Conservation (phyloP, 2,329 filamentous ascomycete species). For the Apiospora koreana region DNA sequence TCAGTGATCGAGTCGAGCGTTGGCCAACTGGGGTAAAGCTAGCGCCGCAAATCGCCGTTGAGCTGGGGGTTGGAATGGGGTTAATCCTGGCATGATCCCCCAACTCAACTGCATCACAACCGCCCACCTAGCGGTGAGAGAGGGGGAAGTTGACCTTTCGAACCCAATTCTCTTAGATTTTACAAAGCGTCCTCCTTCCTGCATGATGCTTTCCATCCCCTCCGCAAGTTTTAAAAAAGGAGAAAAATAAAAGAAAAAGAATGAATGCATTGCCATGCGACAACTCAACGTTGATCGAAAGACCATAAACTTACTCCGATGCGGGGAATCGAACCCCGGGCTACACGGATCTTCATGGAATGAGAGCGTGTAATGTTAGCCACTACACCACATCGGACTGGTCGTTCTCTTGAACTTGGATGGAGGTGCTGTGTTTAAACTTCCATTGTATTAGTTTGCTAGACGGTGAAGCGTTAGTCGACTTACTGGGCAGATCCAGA, state of each 20-base stretch:
- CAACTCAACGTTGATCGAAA: too few relatives aligned
- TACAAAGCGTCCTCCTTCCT: too few relatives aligned
- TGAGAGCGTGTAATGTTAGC: slow-evolving; percentile 3
- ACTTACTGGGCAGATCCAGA: too few relatives aligned
- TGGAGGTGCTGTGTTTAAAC: too few relatives aligned
- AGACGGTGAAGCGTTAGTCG: too few relatives aligned
- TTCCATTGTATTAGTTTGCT: too few relatives aligned
- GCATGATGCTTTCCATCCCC: too few relatives aligned
- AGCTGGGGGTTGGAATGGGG: background rate
- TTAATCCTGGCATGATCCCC: background rate
- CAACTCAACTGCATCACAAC: background rate
- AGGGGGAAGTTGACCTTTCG: background rate
- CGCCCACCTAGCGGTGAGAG: background rate
- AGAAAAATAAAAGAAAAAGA: background rate
- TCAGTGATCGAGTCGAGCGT: background rate
- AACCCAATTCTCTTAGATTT: too few relatives aligned
- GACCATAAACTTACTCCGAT: slow-evolving; percentile 28
- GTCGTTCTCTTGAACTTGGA: too few relatives aligned
- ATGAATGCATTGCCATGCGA: too few relatives aligned
- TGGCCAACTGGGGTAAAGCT: background rate
- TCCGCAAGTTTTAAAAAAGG: background rate
- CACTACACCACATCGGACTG: slow-evolving; percentile 9
- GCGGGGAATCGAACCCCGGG: slow-evolving; percentile 33
- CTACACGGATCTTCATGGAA: slow-evolving; percentile 23
- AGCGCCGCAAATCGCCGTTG: background rate